Percentiles rank a stretch among this genome's conserved stretches.
Evolutionary conservation across 1,284 basidiomycete genomes (phyloP).

Genomic region (Sanghuangporus baumii): DNA sequence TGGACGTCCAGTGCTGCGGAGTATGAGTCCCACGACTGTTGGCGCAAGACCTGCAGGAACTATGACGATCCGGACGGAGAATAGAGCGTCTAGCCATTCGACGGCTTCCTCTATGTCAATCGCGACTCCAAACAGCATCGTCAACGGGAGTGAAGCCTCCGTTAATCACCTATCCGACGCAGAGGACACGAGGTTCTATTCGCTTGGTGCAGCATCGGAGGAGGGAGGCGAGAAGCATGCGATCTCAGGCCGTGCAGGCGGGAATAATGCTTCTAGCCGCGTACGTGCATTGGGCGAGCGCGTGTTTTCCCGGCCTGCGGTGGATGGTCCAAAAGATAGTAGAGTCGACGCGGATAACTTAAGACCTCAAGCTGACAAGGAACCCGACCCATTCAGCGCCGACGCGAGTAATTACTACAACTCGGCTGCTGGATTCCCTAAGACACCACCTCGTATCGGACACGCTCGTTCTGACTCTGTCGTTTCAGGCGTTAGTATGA

Average conservation of each 20-base stretch:
- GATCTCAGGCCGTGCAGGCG: constrained; percentile 10
- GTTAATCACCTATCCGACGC: constrained; percentile 5
- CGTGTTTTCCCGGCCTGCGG: constrained; percentile 34
- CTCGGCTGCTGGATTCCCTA: constrained; percentile 61
- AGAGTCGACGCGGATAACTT: constrained; percentile 50
- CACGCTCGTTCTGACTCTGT: constrained; percentile 56
- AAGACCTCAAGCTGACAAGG: constrained; percentile 27
- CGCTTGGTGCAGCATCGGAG: constrained; percentile 1
- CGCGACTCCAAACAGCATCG: constrained; percentile 14
- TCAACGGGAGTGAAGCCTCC: constrained; percentile 6
- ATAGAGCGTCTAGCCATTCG: constrained; percentile 13
- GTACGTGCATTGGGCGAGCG: constrained; percentile 55
- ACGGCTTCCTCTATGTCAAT: constrained; percentile 12
- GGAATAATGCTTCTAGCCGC: constrained; percentile 32
- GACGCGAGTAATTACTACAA: constrained; percentile 73
- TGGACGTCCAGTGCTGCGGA: constrained; percentile 19
- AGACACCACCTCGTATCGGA: constrained; percentile 47
- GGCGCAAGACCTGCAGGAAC: neutral
- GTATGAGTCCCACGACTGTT: neutral
- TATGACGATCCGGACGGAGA: neutral
- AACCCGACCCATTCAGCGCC: constrained; percentile 64
- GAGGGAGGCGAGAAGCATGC: constrained; percentile 7
- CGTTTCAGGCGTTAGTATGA: constrained; percentile 9
- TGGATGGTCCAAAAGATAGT: constrained; percentile 14
- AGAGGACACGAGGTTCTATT: constrained; percentile 11